Base-by-base conservation (phyloP, 495 filamentous ascomycete species). In the Podospora didyma region DNA sequence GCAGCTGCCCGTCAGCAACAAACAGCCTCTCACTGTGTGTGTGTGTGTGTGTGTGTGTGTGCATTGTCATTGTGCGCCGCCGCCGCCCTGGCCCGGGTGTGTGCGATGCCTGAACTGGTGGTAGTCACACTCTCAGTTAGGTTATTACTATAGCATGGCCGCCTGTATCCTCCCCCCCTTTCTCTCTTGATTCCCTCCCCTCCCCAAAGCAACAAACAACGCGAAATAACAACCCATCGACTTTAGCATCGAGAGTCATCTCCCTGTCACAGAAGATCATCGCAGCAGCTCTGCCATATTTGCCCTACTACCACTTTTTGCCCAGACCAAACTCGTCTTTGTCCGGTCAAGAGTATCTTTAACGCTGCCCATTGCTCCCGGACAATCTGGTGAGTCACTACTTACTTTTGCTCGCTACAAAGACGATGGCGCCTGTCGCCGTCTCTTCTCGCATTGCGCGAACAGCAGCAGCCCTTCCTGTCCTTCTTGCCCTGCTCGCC, bases 261-360 rank as follows among this genome's bases (percentile, higher is more conserved):
- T 72, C 69, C 14, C 70, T 74, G 77, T 80, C 76, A 76, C 77
- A 75, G 77, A 75, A 69, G 75, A 75, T 72, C 69, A 69, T 79
- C 77, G 76, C 73, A 70, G 63, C 73, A 79, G 75, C 75, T 62
- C 66, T 69, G 75, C 75, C 73, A 70, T 60, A 58, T 64, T 67
- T 66, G 67, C 70, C 51, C n/a, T n/a, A 53, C 58, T 51, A 34
- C 50, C 62, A 16, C 61, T 65, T 70, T 75, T 71, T 64, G 58
- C 39, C 67, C 45, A 59, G 65, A 63, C 59, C 61, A 60, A 64
- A 64, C 58, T 48, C 58, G 64, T 65, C 62, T 62, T 73, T 65
- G 59, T 67, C 72, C 64, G 72, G 70, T 57, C 67, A 71, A 64
- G 65, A 63, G 62, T 59, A 55, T 65, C 62, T 63, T 57, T 42